A percentile compares a stretch with the other conserved stretches of the same genome.
phyloP scores from a whole-genome alignment of 139 green algal species.

The Chlorella ohadii region DNA sequence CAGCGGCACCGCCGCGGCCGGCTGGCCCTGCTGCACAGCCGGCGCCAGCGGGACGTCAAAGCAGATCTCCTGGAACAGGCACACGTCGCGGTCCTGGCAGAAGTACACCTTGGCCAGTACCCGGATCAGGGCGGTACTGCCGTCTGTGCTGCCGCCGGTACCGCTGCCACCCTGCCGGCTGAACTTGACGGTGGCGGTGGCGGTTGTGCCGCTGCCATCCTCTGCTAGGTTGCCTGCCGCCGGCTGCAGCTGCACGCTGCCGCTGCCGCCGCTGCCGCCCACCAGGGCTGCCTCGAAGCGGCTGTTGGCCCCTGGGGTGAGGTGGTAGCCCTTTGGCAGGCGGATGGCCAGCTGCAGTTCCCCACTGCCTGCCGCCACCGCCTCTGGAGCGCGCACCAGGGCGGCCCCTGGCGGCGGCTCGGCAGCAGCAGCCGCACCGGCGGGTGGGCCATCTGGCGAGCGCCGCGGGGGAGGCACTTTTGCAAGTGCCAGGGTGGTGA shows the following conservation, averaged over 20 bases:
- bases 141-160: no score
- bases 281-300: constrained; percentile 24
- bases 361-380: neutral
- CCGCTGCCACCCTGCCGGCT: neutral
- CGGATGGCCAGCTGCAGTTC: constrained; percentile 45
- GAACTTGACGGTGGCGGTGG: neutral
- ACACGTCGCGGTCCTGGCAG: constrained; percentile 77
- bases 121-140: neutral
- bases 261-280: neutral
- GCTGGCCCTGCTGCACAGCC: neutral
- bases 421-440: neutral
- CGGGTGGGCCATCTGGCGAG: constrained; percentile 38
- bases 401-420: constrained; percentile 32
- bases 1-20: neutral
- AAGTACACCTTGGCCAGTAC: constrained; percentile 73
- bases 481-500: constrained; percentile 68
- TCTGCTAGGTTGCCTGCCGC: neutral
- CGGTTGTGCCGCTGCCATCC: neutral
- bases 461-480: constrained; percentile 58
- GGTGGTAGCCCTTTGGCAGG: constrained; percentile 68
- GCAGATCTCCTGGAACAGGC: constrained; percentile 74
- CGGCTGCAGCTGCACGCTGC: neutral
- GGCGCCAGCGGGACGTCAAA: constrained; percentile 71
- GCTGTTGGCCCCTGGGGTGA: constrained; percentile 66
- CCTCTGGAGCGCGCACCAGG: constrained; percentile 24